These are phyloP conservation scores for Ogataea pini DNA, from an alignment of 805 yeast genomes.

Conservation along the genomic window DNA sequence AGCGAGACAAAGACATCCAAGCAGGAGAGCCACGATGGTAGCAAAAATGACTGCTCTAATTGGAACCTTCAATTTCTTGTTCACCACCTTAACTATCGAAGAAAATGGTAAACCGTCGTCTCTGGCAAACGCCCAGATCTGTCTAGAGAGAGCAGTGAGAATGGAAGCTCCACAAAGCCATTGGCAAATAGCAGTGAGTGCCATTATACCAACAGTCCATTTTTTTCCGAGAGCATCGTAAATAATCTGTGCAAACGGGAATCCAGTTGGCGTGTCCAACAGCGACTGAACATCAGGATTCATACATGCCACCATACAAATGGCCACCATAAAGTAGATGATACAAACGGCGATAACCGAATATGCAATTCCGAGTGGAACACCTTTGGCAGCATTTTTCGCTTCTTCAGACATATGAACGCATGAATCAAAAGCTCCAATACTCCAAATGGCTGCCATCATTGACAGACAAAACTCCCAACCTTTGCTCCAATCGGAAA, in stretches of 20 bases:
- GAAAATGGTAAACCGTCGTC: constrained; percentile 73
- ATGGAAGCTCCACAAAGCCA: constrained; percentile 65
- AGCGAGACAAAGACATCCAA: constrained; percentile 60
- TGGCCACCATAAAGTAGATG: constrained; percentile 56
- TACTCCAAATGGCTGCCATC: constrained; percentile 73
- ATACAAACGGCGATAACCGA: constrained; percentile 56
- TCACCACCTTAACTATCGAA: constrained; percentile 53
- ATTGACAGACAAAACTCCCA: constrained; percentile 49
- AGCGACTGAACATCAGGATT: constrained; percentile 43
- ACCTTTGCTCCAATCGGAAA: constrained; percentile 57
- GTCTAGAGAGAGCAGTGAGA: constrained; percentile 64
- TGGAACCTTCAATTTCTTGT: constrained; percentile 58
- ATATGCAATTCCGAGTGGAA: constrained; percentile 63
- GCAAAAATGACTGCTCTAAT: constrained; percentile 60
- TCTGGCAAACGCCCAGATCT: constrained; percentile 73
- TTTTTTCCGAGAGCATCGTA: constrained; percentile 59
- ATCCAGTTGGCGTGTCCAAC: constrained; percentile 48
- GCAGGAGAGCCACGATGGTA: constrained; percentile 44
- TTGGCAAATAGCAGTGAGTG: constrained; percentile 57
- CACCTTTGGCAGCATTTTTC: constrained; percentile 57
- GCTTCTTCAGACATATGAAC: constrained; percentile 75
- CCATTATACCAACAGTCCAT: constrained; percentile 65
- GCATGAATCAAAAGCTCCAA: constrained; percentile 70
- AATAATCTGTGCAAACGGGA: constrained; percentile 64
- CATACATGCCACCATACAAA: constrained; percentile 58